These are phyloP conservation scores for Arxiozyma heterogenica DNA, from an alignment of 1,139 yeast species.

Conservation along the genomic window DNA sequence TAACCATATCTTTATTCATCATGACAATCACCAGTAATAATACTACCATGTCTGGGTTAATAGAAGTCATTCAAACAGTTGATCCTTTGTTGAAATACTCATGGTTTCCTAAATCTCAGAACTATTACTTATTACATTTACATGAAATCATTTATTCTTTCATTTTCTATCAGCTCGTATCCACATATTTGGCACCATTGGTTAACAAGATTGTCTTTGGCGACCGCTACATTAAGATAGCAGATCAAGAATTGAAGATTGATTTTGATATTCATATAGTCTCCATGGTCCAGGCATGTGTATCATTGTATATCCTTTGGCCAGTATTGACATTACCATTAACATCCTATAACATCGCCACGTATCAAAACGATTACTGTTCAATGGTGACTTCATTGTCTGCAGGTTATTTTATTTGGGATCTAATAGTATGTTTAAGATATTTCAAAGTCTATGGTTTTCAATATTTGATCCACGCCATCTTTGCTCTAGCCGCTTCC, in stretches of 20 bases:
- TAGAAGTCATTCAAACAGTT: neutral
- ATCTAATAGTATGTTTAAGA: slow-evolving; percentile 53
- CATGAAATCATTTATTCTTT: slow-evolving; percentile 45
- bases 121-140: slow-evolving; percentile 34
- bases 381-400: slow-evolving; percentile 67
- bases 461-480: slow-evolving; percentile 78
- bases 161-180: slow-evolving; percentile 38
- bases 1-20: neutral
- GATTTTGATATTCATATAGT: slow-evolving; percentile 87
- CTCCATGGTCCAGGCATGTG: slow-evolving; percentile 62
- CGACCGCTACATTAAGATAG: slow-evolving; percentile 37
- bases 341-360: slow-evolving; percentile 15
- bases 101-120: slow-evolving; percentile 24
- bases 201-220: slow-evolving; percentile 42
- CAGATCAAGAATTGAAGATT: slow-evolving; percentile 38
- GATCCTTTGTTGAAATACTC: slow-evolving; percentile 28
- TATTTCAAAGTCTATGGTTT: slow-evolving; percentile 62
- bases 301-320: slow-evolving; percentile 44
- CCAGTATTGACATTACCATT: slow-evolving; percentile 24
- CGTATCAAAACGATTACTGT: slow-evolving; percentile 60
- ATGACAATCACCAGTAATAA: neutral
- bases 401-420: slow-evolving; percentile 89
- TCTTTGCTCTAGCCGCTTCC: slow-evolving; percentile 47
- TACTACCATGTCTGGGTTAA: neutral
- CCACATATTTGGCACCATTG: slow-evolving; percentile 34